Evolutionary conservation across 805 yeast species (phyloP).

Genomic region (Kregervanrija delftensis): DNA sequence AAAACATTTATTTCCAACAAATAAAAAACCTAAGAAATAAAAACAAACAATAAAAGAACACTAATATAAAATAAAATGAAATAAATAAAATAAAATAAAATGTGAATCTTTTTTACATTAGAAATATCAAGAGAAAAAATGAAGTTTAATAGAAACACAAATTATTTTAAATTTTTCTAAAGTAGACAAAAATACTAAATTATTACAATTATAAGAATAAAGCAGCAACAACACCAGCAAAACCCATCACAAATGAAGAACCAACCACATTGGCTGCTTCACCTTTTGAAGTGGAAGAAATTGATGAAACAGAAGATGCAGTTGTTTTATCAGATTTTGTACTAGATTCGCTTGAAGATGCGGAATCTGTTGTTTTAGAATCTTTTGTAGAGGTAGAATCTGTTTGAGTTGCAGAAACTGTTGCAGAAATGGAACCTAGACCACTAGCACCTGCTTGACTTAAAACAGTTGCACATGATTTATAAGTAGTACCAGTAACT

Average conservation of each 20-base stretch:
- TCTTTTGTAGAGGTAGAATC: constrained; percentile 8
- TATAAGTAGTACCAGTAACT: constrained; percentile 38
- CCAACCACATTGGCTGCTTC: constrained; percentile 9
- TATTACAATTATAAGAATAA: constrained; percentile 14
- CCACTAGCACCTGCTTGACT: constrained; percentile 67
- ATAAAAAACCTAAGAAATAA: too few species aligned
- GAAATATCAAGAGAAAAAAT: neutral
- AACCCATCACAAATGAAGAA: constrained; percentile 12
- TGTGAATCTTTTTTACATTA: neutral
- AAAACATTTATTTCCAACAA: too few species aligned
- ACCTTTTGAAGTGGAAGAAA: constrained; percentile 13
- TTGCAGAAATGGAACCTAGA: constrained; percentile 41
- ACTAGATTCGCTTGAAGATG: constrained; percentile 5
- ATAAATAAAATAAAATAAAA: neutral
- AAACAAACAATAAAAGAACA: too few species aligned
- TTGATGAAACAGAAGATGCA: constrained; percentile 12
- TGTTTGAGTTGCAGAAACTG: constrained; percentile 12
- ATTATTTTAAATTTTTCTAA: neutral
- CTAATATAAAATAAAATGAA: neutral
- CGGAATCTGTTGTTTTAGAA: constrained; percentile 4
- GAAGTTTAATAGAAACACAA: neutral
- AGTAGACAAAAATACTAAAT: too few species aligned
- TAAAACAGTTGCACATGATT: constrained; percentile 50
- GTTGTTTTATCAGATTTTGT: neutral
- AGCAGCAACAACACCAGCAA: constrained; percentile 17